Evolutionary conservation across 768 basidiomycete genomes (phyloP).

Genomic region (Lentinula sp.): DNA sequence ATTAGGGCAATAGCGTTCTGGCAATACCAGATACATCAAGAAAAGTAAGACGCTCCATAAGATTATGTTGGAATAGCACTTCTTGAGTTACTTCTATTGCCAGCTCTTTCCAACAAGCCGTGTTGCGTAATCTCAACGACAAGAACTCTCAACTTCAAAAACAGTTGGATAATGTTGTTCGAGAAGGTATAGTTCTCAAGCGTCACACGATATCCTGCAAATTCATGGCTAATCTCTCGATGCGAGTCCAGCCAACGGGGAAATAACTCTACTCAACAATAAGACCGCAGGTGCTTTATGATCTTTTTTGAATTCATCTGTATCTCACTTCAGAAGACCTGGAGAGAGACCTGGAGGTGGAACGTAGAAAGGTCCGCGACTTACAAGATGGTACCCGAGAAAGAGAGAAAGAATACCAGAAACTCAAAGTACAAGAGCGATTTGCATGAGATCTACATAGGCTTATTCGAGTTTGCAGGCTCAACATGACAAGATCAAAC

Average conservation of each 20-base stretch:
- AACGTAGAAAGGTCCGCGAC: constrained; percentile 68
- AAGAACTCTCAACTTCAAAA: constrained; percentile 80
- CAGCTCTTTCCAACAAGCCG: constrained; percentile 81
- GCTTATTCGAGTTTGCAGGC: constrained; percentile 29
- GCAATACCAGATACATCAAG: constrained; percentile 88
- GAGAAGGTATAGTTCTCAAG: constrained; percentile 58
- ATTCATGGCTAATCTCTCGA: not conserved
- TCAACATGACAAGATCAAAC: constrained; percentile 79
- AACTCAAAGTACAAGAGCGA: constrained; percentile 55
- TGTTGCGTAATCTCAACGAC: constrained; percentile 75
- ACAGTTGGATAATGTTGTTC: constrained; percentile 76
- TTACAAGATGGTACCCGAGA: constrained; percentile 70
- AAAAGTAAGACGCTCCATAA: constrained; percentile 44
- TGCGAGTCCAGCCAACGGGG: constrained; percentile 57
- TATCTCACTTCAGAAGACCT: constrained; percentile 42
- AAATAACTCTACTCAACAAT: constrained; percentile 62
- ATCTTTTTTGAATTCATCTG: not conserved
- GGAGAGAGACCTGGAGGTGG: constrained; percentile 75
- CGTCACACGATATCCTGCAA: not conserved
- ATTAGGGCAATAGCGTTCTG: constrained; percentile 79
- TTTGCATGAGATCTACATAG: not conserved
- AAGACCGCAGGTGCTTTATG: constrained; percentile 53
- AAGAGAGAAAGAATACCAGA: constrained; percentile 83
- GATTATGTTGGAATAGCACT: not conserved
- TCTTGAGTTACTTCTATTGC: constrained; percentile 8